Evolutionary conservation across 345 rosid genomes (phyloP), one percentile per base, ranked within the genome.

Genomic region (Excoecaria cochinchinensis): DNA sequence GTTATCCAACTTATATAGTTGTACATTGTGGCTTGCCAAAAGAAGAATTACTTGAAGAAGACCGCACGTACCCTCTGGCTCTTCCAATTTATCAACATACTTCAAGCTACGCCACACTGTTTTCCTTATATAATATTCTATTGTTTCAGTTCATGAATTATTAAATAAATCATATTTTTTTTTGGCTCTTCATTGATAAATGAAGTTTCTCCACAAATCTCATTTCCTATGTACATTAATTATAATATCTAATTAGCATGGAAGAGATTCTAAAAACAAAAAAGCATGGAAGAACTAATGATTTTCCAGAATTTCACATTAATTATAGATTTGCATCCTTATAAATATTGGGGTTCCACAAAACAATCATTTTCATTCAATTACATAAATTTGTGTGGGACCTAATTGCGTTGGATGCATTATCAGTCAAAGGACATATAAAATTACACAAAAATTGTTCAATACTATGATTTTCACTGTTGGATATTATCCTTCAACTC

Each of bases 381-480:
- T 19, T 48, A 62, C 46, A 62, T 55, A 5, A 55, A 63, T 14
- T 16, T 40, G 0, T 2, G 61, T 60, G 60, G 74, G 69, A 36
- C 67, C 44, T 39, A 15, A 57, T 8, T 21, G 15, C 19, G 16
- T 1, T 67, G 72, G 73, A 67, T 40, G 40, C 50, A 40, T n/a
- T 8, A 46, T 39, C 38, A 51, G 74, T 52, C 74, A 50, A 76
- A 61, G 57, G 61, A 69, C 19, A 25, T 42, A 44, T 1, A 44
- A 19, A 21, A n/a, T 15, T 52, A 52, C 4, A 52, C 10, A 44
- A 44, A 6, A 10, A 44, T 15, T 50, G 6, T 16, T 50, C 40
- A 59, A 52, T 76, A 61, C 69, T 36, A 60, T 69, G 74, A 69
- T 76, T 40, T 76, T 69, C 69, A 69, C 79, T 69, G 69, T 69